Conservation (phyloP, 345 rosid genomes). For the Eucalyptus cloeziana region DNA sequence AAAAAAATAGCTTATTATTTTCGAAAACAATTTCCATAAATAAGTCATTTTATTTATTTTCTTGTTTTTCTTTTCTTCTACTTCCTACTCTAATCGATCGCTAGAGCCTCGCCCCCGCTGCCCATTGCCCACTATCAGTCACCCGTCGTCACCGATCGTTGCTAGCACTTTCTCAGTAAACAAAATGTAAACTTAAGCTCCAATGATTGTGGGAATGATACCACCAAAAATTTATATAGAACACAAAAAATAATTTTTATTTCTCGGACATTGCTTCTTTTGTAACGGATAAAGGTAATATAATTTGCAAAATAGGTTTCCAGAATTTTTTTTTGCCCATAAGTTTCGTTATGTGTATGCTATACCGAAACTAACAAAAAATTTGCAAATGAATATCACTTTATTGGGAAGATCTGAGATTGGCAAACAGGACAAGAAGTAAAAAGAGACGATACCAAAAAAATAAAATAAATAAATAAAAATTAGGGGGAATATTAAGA, state of each 20-base stretch:
- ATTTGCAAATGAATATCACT: neutral
- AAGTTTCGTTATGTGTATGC: neutral
- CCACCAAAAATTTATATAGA: neutral
- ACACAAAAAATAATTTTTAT: neutral
- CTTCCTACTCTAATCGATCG: too few relatives aligned
- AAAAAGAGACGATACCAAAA: neutral
- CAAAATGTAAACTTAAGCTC: neutral
- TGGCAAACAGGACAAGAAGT: neutral
- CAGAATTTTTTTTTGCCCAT: neutral
- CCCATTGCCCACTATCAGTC: rapidly evolving
- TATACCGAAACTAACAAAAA: neutral
- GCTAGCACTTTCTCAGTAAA: neutral
- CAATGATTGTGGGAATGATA: neutral
- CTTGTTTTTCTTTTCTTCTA: too few relatives aligned
- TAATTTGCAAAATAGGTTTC: neutral
- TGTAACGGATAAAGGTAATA: neutral
- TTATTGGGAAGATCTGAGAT: neutral
- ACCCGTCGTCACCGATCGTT: rapidly evolving
- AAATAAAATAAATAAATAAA: rapidly evolving
- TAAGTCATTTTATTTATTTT: too few relatives aligned
- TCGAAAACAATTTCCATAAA: rapidly evolving
- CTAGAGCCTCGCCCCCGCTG: too few relatives aligned
- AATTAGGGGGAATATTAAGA: too few relatives aligned
- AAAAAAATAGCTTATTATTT: too few relatives aligned
- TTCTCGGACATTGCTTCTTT: neutral